phyloP scores from a whole-genome alignment of 1,284 basidiomycete genomes.

The Ustilago sp. region DNA sequence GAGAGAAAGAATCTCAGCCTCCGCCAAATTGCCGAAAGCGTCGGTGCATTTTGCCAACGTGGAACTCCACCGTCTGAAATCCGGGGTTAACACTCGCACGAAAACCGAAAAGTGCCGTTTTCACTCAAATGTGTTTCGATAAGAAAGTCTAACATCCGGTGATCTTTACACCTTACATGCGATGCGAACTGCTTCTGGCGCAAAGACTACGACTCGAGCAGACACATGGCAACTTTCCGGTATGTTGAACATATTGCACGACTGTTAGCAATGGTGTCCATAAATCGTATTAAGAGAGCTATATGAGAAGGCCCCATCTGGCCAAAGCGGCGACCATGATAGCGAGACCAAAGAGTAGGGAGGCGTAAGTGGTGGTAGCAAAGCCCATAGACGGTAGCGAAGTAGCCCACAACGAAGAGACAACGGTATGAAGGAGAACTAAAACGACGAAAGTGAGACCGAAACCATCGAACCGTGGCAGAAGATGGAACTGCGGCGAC shows the following conservation, averaged over 20 bases:
- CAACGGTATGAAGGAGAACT: slow-evolving; percentile 55
- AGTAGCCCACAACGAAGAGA: slow-evolving; percentile 57
- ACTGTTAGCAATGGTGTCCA: neutral
- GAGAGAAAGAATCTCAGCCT: slow-evolving; percentile 2
- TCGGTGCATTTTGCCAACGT: slow-evolving; percentile 9
- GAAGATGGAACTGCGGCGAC: slow-evolving; percentile 41
- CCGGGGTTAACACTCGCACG: neutral
- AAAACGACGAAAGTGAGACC: slow-evolving; percentile 45
- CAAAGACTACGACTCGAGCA: neutral
- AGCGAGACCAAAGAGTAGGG: slow-evolving; percentile 58
- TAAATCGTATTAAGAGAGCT: neutral
- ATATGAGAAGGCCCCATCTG: slow-evolving; percentile 60
- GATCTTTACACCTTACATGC: too few relatives aligned
- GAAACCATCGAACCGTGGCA: slow-evolving; percentile 44
- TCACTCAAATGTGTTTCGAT: neutral
- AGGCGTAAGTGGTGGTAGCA: slow-evolving; percentile 57
- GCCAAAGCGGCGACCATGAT: slow-evolving; percentile 58
- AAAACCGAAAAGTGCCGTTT: neutral
- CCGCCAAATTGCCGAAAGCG: slow-evolving; percentile 6
- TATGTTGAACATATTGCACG: neutral
- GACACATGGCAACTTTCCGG: neutral
- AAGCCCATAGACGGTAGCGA: slow-evolving; percentile 57
- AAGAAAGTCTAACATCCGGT: too few relatives aligned
- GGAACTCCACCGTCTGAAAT: slow-evolving; percentile 1
- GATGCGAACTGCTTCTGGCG: neutral